Evolutionary conservation across 2,329 filamentous ascomycete genomes (phyloP).

Genomic region (Diplodia intermedia): DNA sequence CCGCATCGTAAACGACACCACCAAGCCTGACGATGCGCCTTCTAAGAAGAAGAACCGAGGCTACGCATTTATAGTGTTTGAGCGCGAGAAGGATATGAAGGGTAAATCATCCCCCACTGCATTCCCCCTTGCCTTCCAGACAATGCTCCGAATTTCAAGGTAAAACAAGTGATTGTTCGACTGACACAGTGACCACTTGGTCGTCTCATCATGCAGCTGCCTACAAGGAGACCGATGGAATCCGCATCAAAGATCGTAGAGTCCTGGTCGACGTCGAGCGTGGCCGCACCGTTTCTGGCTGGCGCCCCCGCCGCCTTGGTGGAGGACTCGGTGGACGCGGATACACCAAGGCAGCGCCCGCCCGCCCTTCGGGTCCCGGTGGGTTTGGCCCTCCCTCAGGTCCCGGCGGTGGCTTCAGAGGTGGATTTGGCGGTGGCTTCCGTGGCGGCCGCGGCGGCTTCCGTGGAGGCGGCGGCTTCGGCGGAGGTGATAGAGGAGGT

Average conservation of each 20-base stretch:
- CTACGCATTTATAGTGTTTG: slow-evolving; percentile 96
- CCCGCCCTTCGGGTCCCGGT: slow-evolving; percentile 72
- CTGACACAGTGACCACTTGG: slow-evolving; percentile 67
- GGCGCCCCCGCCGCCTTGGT: slow-evolving; percentile 89
- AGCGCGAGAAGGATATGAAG: slow-evolving; percentile 99
- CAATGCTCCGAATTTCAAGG: slow-evolving; percentile 30
- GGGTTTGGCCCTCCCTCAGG: slow-evolving; percentile 63
- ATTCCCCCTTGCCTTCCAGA: slow-evolving; percentile 45
- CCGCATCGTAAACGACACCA: slow-evolving; percentile 81
- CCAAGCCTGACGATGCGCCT: slow-evolving; percentile 68
- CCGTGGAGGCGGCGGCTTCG: slow-evolving; percentile 56
- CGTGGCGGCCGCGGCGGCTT: slow-evolving; percentile 60
- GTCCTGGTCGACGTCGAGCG: slow-evolving; percentile 96
- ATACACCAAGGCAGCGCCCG: slow-evolving; percentile 82
- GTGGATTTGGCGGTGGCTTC: slow-evolving; percentile 60
- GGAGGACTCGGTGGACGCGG: slow-evolving; percentile 90
- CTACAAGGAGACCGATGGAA: slow-evolving; percentile 85
- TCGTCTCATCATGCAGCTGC: slow-evolving; percentile 70
- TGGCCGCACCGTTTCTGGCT: slow-evolving; percentile 90
- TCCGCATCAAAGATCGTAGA: slow-evolving; percentile 88
- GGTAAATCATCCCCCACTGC: slow-evolving; percentile 69
- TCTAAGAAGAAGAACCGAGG: slow-evolving; percentile 74
- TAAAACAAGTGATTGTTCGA: slow-evolving; percentile 43
- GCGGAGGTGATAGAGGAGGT: slow-evolving; percentile 55
- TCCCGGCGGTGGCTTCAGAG: slow-evolving; percentile 56